Conservation (phyloP, 495 filamentous ascomycete species). For the Hypoxylon crocopeplum region DNA sequence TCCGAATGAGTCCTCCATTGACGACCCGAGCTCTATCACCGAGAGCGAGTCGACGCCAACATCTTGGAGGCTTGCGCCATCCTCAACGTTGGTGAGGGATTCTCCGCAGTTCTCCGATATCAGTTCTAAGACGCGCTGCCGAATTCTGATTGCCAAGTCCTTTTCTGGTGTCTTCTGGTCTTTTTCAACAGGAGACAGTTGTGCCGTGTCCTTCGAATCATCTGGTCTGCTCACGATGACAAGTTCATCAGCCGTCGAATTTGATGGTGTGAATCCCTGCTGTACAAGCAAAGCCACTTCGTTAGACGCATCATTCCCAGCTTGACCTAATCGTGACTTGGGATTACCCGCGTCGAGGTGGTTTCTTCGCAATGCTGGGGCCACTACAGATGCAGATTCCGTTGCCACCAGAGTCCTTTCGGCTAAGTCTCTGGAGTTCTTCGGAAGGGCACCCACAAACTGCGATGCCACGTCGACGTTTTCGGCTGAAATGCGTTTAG, state of each 20-base stretch:
- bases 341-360: not conserved
- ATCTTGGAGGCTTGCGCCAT: constrained; percentile 1
- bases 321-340: not conserved
- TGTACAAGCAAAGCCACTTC: not conserved
- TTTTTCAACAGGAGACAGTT: not conserved
- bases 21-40: constrained; percentile 5
- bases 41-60: constrained; percentile 4
- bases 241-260: not conserved
- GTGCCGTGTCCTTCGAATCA: not conserved
- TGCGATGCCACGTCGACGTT: not conserved
- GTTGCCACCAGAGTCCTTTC: constrained; percentile 2
- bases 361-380: not conserved
- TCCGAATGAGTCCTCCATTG: constrained; percentile 5
- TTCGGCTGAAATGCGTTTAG: not conserved
- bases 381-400: not conserved
- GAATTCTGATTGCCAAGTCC: not conserved
- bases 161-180: not conserved
- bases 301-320: not conserved
- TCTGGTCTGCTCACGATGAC: constrained; percentile 3
- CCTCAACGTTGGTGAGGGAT: not conserved
- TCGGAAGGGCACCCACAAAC: not conserved
- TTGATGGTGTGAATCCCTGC: not conserved
- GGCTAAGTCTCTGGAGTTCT: not conserved
- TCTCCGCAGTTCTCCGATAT: constrained; percentile 8
- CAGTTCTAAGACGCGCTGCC: constrained; percentile 1